Evolutionary conservation across 23 red algal genomes (phyloP).

Genomic region (Gracilaria domingensis): DNA sequence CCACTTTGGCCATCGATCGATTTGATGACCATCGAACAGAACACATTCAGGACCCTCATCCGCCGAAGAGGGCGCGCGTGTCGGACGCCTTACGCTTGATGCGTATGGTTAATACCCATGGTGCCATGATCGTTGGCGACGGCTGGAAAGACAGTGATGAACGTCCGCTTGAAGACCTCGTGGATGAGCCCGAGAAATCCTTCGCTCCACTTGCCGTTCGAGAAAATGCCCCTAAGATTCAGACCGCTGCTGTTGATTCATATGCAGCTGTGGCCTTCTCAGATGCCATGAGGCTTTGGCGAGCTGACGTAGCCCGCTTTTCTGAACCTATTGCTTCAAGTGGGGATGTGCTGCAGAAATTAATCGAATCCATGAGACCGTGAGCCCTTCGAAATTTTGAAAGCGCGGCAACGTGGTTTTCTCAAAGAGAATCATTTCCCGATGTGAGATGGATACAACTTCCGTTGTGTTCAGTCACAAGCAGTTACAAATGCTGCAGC

Average conservation of each 20-base stretch:
- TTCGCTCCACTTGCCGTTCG: slow-evolving; percentile 17
- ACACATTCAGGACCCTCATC: slow-evolving; percentile 35
- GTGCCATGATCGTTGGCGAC: slow-evolving; percentile 37
- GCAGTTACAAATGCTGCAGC: not conserved
- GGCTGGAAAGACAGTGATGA: slow-evolving; percentile 36
- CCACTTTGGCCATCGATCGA: slow-evolving; percentile 22
- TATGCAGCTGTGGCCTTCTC: not conserved
- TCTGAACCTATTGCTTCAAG: slow-evolving; percentile 7
- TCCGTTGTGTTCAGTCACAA: not conserved
- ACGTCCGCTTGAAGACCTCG: slow-evolving; percentile 54
- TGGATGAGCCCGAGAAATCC: not conserved
- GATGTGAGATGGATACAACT: not conserved
- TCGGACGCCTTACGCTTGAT: slow-evolving; percentile 15
- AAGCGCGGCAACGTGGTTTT: not conserved
- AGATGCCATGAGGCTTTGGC: slow-evolving; percentile 16
- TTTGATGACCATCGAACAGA: slow-evolving; percentile 59
- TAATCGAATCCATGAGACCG: slow-evolving; percentile 34
- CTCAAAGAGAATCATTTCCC: not conserved
- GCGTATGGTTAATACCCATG: slow-evolving; percentile 41
- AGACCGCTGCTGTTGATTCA: not conserved
- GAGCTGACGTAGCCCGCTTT: slow-evolving; percentile 19
- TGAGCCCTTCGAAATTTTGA: not conserved
- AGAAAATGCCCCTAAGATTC: not conserved
- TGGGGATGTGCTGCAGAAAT: slow-evolving; percentile 29
- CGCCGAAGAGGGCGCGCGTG: slow-evolving; percentile 31